Evolutionary conservation across 176 grass and related monocot genomes (phyloP), one percentile per base, ranked within the genome.

Genomic region (Paspalum vaginatum): DNA sequence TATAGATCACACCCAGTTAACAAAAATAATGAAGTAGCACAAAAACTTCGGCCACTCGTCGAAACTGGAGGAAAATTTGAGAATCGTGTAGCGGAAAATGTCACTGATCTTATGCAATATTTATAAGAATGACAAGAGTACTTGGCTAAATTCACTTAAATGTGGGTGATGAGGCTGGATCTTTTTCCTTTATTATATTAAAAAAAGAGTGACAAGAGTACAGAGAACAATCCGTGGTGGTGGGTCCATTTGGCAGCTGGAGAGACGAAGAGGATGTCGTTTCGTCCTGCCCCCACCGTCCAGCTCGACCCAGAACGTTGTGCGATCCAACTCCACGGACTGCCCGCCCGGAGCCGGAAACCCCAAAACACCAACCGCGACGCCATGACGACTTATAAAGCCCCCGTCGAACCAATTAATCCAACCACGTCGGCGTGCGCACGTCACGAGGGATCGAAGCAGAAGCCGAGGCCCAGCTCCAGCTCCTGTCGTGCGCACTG

Each of bases 211-310:
- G 24, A 61, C 70, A 27, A 16, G 43, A 38, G 46, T 43, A 53
- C 81, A 18, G 60, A 43, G 15, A 27, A 40, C 17, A 47, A 37
- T 55, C 16, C 46, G 10, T 71, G 20, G 56, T 11, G 24, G 17
- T 32, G 57, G 87, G 54, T 60, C 81, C 77, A 75, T 55, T 47
- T 70, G 39, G 82, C 70, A 81, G 70, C 77, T 89, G 62, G 69
- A n/a, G 27, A 40, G 70, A 39, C 18, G 9, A 12, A 8, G 68
- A 76, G 41, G 60, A 67, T 18, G 38, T 25, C n/a, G 58, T 45
- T 44, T 53, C 53, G 41, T 74, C 61, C 43, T 11, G 56, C 9
- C 2, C 57, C 79, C 74, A 48, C 15, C 0, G n/a, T 8, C 82
- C 82, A 76, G 70, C 71, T 84, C n/a, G 47, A 1, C 18, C 37